These are phyloP conservation scores for Salvia splendens DNA, from an alignment of 257 asterid species.

Conservation along the genomic window DNA sequence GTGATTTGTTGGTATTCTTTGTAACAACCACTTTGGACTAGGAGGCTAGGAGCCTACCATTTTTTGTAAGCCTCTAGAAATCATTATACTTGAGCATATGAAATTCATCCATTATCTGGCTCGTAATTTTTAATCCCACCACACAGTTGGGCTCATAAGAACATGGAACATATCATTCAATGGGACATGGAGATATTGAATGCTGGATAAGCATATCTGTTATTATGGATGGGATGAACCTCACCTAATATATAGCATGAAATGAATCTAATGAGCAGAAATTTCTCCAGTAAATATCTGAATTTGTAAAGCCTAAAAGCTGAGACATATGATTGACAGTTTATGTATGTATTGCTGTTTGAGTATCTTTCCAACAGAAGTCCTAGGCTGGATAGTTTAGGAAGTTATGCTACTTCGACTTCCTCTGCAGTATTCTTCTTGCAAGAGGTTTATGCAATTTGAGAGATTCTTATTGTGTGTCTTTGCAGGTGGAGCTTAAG, in stretches of 20 bases:
- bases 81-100: not conserved
- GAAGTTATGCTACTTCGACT: not conserved
- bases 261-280: not conserved
- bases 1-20: not conserved
- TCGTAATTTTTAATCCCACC: not conserved
- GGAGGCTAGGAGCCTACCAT: not conserved
- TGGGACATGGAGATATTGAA: not conserved
- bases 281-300: no score
- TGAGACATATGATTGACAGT: not conserved
- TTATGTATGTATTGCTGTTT: not conserved
- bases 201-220: not conserved
- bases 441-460: not conserved
- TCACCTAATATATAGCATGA: not conserved
- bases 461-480: slow-evolving; percentile 16
- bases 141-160: not conserved
- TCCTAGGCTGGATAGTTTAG: not conserved
- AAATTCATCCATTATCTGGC: not conserved
- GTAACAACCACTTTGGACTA: not conserved
- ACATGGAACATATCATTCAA: not conserved
- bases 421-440: not conserved
- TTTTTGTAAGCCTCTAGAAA: not conserved
- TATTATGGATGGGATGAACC: not conserved
- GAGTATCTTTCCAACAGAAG: not conserved
- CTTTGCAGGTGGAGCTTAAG: slow-evolving; percentile 65
- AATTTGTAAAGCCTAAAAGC: no score